Evolutionary conservation across 1,139 yeast genomes (phyloP), one percentile per base, ranked within the genome.

Genomic region (Candida albicans): DNA sequence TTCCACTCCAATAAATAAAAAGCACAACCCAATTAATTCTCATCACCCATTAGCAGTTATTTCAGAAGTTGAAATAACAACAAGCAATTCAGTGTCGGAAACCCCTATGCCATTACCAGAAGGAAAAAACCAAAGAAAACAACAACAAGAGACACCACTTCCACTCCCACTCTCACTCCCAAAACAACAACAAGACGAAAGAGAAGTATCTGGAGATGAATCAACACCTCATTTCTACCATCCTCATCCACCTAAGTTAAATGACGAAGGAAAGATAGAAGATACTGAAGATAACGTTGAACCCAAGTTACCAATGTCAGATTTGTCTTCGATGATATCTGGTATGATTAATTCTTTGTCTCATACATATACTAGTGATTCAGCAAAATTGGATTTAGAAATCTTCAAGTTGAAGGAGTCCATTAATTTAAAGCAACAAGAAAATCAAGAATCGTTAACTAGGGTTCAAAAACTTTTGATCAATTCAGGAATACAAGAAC

Each of bases 301-400:
- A 15, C 45, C 46, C 18, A 58, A 54, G 37, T 52, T 68, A 36
- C 68, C 65, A 25, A 57, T 65, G 55, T 44, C 52, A 14, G 76
- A 71, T 49, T 57, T 70, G 35, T 59, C 71, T 25, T 56, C 67
- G 0, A 69, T 70, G 74, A 50, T 70, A n/a, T 50, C 56, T 18
- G 65, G 70, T 4, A 66, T 75, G 75, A 59, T 79, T 31, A 65
- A 67, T 40, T 70, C 80, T 0, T 66, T 79, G 35, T 64, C 77
- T 8, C 70, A 65, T 37, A 65, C 76, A 1, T 76, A 75, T 52
- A 49, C 56, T 8, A 52, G 52, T 11, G 64, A 68, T 37, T 50
- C 65, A 33, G 44, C 51, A 9, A 50, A 49, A 14, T 51, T 70
- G 25, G 58, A 53, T 13, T 47, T 45, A 9, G 64, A 65, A 37